Base-by-base conservation (phyloP, 2,329 filamentous ascomycete genomes). In the Stachybotrys elegans region DNA sequence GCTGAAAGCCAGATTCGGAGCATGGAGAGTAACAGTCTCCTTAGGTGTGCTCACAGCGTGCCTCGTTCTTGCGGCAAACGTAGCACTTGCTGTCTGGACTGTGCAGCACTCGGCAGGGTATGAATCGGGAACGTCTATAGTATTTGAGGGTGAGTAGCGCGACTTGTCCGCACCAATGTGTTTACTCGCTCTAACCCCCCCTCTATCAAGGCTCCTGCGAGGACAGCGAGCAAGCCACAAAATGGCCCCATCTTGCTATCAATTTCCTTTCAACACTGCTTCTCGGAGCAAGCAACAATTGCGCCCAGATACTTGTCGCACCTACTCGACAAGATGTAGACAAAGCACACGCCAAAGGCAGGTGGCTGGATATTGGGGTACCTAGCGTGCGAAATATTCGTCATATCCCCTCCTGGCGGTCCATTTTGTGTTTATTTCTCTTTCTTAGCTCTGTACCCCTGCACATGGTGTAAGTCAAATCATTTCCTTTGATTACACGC, bases 271-370 rank as follows among this genome's bases (percentile, higher is more conserved):
- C 31, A 16, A 42, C 43, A 7, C 6, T 40, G 11, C 17, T 47
- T 3, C 21, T 47, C 2, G 32, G 40, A n/a, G 40, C 40, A 3
- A 62, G 57, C 20, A 66, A 65, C 47, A 65, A 61, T 31, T 61
- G 56, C 31, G 63, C 62, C 56, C 64, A 66, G 34, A 46, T 57
- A 1, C 51, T 60, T 9, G 53, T 53, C 4, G 58, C 61, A 2
- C 63, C 61, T 3, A 63, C 62, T 1, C 48, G 62, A 4, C 27
- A 34, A 0, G 52, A 63, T 12, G 39, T 67, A 3, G 51, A 65
- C 19, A 23, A 35, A 4, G 50, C 50, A 4, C 48, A 54, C 22
- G 16, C 31, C 3, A 34, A 21, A 8, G 32, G 39, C 12, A 29
- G 14, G 4, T 49, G 44, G 46, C 43, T 54, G 14, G 48, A 52